Base-by-base conservation (phyloP, 352 stramenopile genomes). In the Globisporangium cystogenes region DNA sequence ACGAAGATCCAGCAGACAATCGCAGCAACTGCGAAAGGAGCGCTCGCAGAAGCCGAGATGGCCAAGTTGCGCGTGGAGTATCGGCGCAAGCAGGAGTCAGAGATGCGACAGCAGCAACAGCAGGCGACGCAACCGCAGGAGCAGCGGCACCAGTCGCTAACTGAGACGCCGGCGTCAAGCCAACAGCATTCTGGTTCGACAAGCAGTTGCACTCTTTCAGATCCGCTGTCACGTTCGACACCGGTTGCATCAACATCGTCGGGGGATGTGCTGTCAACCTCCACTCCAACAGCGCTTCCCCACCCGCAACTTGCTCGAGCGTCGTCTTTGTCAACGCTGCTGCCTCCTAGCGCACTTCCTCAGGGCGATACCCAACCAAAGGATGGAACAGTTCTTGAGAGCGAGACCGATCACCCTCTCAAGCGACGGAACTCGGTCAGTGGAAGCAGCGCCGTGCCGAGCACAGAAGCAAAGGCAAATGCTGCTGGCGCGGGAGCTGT, bases 11-110 rank as follows among this genome's bases (percentile, higher is more conserved):
- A 81, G 26, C 37, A 73, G 49, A 74, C 69, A 4, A 62, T 87
- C 7, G 64, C 59, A 12, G 59, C 72, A 5, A 83, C 73, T 12
- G 65, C 67, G 18, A 85, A 87, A 53, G 76, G 78, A 10, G 81
- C 81, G 4, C 55, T 82, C 21, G 72, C 67, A 6, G 81, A 91
- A 59, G 81, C 81, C 7, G 76, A 91, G 55, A 70, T 91, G 46
- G 78, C 81, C 8, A 86, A 82, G 52, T 63, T 70, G 24, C 74
- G 81, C 7, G 76, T 91, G 16, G 81, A 89, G 58, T 73, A 51
- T 14, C 67, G 81, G 0, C 68, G 79, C 16, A 86, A 83, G 52
- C 68, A 76, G 49, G 74, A 87, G 33, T 57, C 64, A 7, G 77
- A 87, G 49, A 29, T 59, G 16, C 69, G 64, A 1, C 69, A 66